These are phyloP conservation scores for Suillus spraguei DNA, from an alignment of 768 basidiomycete genomes.

Conservation along the genomic window DNA sequence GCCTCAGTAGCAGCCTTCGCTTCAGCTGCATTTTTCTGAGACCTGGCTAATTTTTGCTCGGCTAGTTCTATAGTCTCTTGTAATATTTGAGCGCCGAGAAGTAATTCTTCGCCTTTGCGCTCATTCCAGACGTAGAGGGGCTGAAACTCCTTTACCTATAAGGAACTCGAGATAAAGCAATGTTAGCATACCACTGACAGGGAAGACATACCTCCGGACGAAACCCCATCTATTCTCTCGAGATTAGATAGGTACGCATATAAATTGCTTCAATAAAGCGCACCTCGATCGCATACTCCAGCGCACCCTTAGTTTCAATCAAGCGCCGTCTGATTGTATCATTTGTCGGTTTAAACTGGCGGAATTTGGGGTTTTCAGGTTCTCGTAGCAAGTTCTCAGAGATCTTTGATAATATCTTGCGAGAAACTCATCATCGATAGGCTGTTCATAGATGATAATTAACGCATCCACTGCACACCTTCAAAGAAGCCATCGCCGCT, in stretches of 20 bases:
- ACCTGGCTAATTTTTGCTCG: conserved; percentile 48
- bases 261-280: conserved; percentile 31
- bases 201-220: conserved; percentile 54
- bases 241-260: conserved; percentile 16
- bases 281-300: conserved; percentile 82
- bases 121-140: conserved; percentile 70
- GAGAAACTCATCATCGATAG: conserved; percentile 12
- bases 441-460: background rate
- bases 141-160: conserved; percentile 70
- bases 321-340: conserved; percentile 62
- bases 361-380: conserved; percentile 72
- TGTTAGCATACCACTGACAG: conserved; percentile 1
- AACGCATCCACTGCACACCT: conserved; percentile 43
- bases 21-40: conserved; percentile 48
- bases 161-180: background rate
- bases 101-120: conserved; percentile 53
- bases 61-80: conserved; percentile 61
- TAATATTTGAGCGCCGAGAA: conserved; percentile 65
- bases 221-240: conserved; percentile 66
- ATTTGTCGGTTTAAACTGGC: conserved; percentile 79
- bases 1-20: conserved; percentile 61
- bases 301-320: conserved; percentile 67
- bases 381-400: conserved; percentile 75
- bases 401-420: conserved; percentile 65
- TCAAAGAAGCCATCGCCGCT: conserved; percentile 61